Evolutionary conservation across 345 rosid genomes (phyloP).

Genomic region (Trapa incisa): DNA sequence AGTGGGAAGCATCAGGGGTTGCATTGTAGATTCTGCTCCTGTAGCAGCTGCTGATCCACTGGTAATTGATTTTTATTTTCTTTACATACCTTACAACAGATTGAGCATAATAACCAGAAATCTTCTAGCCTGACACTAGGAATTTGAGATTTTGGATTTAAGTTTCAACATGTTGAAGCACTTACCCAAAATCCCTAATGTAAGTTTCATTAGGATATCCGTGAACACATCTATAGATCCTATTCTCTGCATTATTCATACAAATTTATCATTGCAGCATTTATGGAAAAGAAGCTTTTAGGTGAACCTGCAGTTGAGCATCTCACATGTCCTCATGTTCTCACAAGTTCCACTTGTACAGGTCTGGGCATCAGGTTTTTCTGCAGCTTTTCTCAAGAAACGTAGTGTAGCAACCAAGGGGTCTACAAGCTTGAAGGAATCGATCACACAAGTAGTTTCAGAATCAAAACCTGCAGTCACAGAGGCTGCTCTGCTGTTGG

Average conservation of each 20-base stretch:
- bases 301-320: background rate
- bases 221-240: background rate
- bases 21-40: slow-evolving; percentile 97
- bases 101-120: background rate
- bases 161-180: background rate
- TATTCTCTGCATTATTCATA: background rate
- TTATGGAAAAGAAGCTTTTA: background rate
- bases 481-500: slow-evolving; percentile 67
- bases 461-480: slow-evolving; percentile 58
- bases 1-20: slow-evolving; percentile 61
- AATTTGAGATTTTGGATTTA: background rate
- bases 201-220: background rate
- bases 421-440: slow-evolving; percentile 15
- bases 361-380: slow-evolving; percentile 99
- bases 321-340: background rate
- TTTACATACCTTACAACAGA: background rate
- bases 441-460: slow-evolving; percentile 17
- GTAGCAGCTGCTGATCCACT: slow-evolving; percentile 92
- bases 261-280: background rate
- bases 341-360: slow-evolving; percentile 9
- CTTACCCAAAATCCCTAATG: background rate
- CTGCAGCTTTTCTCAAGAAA: slow-evolving; percentile 91
- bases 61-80: slow-evolving; percentile 28
- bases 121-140: background rate
- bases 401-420: slow-evolving; percentile 74